These are phyloP conservation scores for Centella asiatica DNA, from an alignment of 129 eudicot genomes.

Conservation along the genomic window DNA sequence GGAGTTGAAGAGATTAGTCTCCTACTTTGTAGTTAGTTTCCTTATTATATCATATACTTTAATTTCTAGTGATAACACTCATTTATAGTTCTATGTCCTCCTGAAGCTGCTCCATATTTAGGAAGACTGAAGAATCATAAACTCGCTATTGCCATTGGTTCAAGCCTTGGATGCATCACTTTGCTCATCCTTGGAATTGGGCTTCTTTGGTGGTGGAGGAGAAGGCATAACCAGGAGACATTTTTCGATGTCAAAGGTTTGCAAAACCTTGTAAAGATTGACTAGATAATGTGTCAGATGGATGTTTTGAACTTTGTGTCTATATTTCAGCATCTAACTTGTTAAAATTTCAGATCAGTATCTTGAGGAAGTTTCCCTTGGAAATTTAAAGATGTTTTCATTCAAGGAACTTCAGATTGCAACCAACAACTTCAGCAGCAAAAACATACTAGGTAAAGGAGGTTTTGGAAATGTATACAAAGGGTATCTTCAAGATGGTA, in stretches of 20 bases:
- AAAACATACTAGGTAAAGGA: slow-evolving; percentile 74
- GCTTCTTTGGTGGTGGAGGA: slow-evolving; percentile 47
- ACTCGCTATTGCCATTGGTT: slow-evolving; percentile 46
- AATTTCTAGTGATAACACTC: not conserved
- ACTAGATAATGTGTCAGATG: not conserved
- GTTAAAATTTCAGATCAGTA: slow-evolving; percentile 38
- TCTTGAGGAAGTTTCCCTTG: slow-evolving; percentile 66
- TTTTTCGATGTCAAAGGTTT: slow-evolving; percentile 60
- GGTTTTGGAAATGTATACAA: slow-evolving; percentile 87
- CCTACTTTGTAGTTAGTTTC: not conserved
- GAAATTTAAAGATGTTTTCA: slow-evolving; percentile 62
- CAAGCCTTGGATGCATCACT: slow-evolving; percentile 48
- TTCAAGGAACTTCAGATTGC: slow-evolving; percentile 76
- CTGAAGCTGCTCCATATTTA: slow-evolving; percentile 32
- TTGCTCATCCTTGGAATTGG: slow-evolving; percentile 37
- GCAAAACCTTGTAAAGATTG: slow-evolving; percentile 5
- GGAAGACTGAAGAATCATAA: slow-evolving; percentile 39
- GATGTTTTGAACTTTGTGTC: not conserved
- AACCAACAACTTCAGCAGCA: slow-evolving; percentile 74
- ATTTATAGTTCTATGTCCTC: slow-evolving; percentile 13
- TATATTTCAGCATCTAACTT: not conserved
- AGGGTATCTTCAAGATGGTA: slow-evolving; percentile 62
- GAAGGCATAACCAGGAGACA: slow-evolving; percentile 25
- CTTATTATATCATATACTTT: not conserved
- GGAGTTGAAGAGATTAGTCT: slow-evolving; percentile 7